Evolutionary conservation across 768 basidiomycete genomes (phyloP).

Genomic region (Chalciporus sphaerocephalus): DNA sequence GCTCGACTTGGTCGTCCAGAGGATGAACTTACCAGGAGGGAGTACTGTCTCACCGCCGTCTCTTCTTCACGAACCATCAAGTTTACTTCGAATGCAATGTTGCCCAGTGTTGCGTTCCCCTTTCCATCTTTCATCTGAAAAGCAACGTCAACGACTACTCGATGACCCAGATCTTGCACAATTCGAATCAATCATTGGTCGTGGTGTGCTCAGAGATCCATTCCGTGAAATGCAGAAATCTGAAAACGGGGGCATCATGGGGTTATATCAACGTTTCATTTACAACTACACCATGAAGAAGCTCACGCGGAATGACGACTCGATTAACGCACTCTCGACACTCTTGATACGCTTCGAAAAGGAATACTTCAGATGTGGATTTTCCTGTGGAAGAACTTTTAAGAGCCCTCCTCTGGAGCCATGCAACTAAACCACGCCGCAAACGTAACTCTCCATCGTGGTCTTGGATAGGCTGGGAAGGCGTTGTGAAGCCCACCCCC

Average conservation of each 20-base stretch:
- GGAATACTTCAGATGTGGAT: conserved; percentile 9
- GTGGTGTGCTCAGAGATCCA: conserved; percentile 7
- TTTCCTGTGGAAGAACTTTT: conserved; percentile 8
- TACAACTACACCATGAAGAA: conserved; percentile 1
- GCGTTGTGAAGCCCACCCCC: not conserved
- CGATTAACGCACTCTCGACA: conserved; percentile 14
- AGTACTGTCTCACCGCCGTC: conserved; percentile 12
- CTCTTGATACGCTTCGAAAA: conserved; percentile 4
- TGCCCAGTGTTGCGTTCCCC: conserved; percentile 11
- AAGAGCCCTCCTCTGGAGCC: conserved; percentile 10
- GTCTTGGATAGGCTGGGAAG: conserved; percentile 15
- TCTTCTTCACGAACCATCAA: conserved; percentile 19
- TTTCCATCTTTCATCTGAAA: conserved; percentile 10
- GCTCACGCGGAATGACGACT: conserved; percentile 7
- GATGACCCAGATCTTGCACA: not conserved
- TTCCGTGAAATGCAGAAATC: not conserved
- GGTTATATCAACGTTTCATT: too few relatives aligned
- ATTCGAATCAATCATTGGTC: not conserved
- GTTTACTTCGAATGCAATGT: conserved; percentile 18
- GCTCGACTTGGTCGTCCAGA: conserved; percentile 11
- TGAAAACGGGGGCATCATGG: not conserved
- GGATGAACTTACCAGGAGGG: conserved; percentile 20
- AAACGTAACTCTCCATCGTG: conserved; percentile 1
- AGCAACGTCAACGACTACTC: not conserved
- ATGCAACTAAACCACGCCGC: conserved; percentile 1